Conservation (phyloP, 108 stramenopile species). For the Tribonema minus region DNA sequence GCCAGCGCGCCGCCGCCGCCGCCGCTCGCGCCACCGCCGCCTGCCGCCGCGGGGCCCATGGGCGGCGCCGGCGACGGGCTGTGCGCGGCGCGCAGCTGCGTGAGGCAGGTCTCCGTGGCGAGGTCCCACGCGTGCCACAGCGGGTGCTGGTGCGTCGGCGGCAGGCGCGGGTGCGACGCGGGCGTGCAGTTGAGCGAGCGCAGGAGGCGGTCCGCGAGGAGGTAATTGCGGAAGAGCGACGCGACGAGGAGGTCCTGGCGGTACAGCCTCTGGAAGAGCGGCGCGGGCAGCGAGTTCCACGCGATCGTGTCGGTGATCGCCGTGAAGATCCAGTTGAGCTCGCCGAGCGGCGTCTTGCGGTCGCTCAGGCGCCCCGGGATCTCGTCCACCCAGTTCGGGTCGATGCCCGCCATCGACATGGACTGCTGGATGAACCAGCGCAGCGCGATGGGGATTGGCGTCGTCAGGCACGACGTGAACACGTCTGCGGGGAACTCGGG, state of each 20-base stretch:
- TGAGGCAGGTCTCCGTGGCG: slow-evolving; percentile 88
- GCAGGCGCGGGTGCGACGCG: slow-evolving; percentile 76
- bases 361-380: slow-evolving; percentile 88
- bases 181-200: slow-evolving; percentile 83
- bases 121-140: slow-evolving; percentile 98
- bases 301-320: slow-evolving; percentile 98
- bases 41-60: slow-evolving; percentile 16
- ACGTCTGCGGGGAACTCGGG: slow-evolving; percentile 93
- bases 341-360: slow-evolving; percentile 76
- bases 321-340: slow-evolving; percentile 99
- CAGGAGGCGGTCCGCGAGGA: slow-evolving; percentile 94
- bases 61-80: not conserved
- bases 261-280: slow-evolving; percentile 90
- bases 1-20: not conserved
- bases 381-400: slow-evolving; percentile 70
- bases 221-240: slow-evolving; percentile 93
- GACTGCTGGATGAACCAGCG: slow-evolving; percentile 50
- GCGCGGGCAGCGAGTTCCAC: slow-evolving; percentile 93
- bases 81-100: slow-evolving; percentile 50
- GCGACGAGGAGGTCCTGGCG: slow-evolving; percentile 95
- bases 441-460: slow-evolving; percentile 91
- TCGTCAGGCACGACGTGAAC: slow-evolving; percentile 96
- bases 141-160: slow-evolving; percentile 81
- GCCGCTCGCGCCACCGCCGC: not conserved
- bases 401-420: slow-evolving; percentile 1